Evolutionary conservation across 805 yeast genomes (phyloP).

Genomic region (Ogataea henricii): DNA sequence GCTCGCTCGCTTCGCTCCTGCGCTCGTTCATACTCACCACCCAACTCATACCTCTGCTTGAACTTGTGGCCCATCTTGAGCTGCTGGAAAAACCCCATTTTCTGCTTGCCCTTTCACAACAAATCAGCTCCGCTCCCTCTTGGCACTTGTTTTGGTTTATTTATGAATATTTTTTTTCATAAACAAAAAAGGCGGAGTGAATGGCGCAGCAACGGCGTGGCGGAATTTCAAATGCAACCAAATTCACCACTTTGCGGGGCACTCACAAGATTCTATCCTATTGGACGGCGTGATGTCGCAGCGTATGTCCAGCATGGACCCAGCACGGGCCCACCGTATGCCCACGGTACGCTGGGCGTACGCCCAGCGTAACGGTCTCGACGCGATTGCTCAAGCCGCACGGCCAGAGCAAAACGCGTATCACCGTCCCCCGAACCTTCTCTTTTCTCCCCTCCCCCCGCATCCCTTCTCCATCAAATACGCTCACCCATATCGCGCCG

Average conservation of each 20-base stretch:
- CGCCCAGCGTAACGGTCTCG: not conserved
- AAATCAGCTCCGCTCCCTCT: not conserved
- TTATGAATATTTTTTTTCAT: not conserved
- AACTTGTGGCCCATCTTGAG: conserved; percentile 11
- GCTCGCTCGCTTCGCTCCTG: no score
- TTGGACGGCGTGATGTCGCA: no score
- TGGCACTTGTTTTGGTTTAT: not conserved
- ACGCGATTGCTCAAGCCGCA: not conserved
- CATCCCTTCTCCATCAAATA: no score
- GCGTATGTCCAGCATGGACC: no score
- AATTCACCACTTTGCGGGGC: no score
- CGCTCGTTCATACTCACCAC: conserved; percentile 35
- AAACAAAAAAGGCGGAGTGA: not conserved
- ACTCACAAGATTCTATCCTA: no score
- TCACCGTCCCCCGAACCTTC: no score
- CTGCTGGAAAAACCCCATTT: conserved; percentile 14
- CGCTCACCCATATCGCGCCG: no score
- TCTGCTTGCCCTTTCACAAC: not conserved
- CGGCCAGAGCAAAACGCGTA: not conserved
- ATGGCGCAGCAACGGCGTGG: conserved; percentile 1
- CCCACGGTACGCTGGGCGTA: no score
- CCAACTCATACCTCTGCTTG: conserved; percentile 68
- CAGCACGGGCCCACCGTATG: no score
- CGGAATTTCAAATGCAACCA: no score
- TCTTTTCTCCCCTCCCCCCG: no score